Evolutionary conservation across 2,329 filamentous ascomycete genomes (phyloP).

Genomic region (Penicillium crustosum): DNA sequence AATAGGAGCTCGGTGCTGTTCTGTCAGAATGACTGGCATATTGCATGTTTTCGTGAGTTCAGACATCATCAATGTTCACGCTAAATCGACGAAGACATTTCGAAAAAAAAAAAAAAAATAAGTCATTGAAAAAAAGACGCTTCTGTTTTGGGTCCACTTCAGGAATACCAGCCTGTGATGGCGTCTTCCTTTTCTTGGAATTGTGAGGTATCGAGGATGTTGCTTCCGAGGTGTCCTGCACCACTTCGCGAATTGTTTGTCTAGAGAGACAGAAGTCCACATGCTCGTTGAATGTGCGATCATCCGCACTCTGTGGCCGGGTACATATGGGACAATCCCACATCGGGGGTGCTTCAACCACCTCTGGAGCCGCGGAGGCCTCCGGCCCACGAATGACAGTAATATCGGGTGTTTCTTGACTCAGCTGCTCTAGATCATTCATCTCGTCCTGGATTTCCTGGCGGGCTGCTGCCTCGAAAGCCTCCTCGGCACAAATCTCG

Average conservation of each 20-base stretch:
- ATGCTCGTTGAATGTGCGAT: slow-evolving; percentile 81
- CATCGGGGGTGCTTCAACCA: slow-evolving; percentile 45
- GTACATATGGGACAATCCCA: slow-evolving; percentile 90
- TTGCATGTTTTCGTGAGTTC: not conserved
- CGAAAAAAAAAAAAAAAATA: too few relatives aligned
- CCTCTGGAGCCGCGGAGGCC: slow-evolving; percentile 19
- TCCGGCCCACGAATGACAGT: slow-evolving; percentile 14
- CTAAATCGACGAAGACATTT: not conserved
- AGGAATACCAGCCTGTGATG: slow-evolving; percentile 21
- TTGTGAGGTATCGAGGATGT: slow-evolving; percentile 4
- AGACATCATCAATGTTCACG: not conserved
- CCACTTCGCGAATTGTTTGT: slow-evolving; percentile 79
- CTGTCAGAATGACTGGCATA: too few relatives aligned
- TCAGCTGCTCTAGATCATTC: slow-evolving; percentile 61
- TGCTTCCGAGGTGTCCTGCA: slow-evolving; percentile 53
- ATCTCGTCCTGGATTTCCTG: slow-evolving; percentile 62
- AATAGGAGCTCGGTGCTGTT: not conserved
- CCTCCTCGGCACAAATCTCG: slow-evolving; percentile 68
- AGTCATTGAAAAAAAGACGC: slow-evolving; percentile 35
- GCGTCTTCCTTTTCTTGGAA: slow-evolving; percentile 37
- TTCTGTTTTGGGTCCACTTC: slow-evolving; percentile 34
- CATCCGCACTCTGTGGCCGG: slow-evolving; percentile 71
- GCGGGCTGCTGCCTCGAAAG: slow-evolving; percentile 62
- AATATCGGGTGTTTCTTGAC: slow-evolving; percentile 51
- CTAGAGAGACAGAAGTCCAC: slow-evolving; percentile 88